Conservation (phyloP, 805 yeast species). For the Saturnispora halmiae region DNA sequence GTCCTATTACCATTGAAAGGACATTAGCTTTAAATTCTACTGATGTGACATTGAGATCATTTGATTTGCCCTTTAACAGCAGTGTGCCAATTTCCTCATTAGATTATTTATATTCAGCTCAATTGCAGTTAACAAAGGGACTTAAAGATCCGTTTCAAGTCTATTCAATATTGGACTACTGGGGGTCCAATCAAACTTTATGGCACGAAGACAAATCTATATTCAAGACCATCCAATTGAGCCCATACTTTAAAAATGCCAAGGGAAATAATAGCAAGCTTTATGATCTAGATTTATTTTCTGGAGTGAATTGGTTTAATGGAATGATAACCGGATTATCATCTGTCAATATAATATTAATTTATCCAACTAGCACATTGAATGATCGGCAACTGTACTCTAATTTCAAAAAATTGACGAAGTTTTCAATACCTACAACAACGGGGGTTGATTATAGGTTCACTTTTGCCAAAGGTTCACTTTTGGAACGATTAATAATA, state of each 20-base stretch:
- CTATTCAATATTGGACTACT: slow-evolving; percentile 35
- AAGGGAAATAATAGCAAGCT: slow-evolving; percentile 20
- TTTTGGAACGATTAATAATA: slow-evolving; percentile 3
- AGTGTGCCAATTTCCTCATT: not conserved
- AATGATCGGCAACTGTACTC: not conserved
- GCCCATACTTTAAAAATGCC: slow-evolving; percentile 18
- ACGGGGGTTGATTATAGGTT: slow-evolving; percentile 1
- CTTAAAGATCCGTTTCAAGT: slow-evolving; percentile 3
- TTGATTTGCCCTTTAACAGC: not conserved
- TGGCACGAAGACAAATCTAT: slow-evolving; percentile 29
- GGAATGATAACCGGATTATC: slow-evolving; percentile 30
- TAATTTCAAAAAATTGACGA: not conserved
- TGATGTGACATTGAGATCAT: slow-evolving; percentile 4
- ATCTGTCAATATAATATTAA: not conserved
- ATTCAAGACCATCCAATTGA: slow-evolving; percentile 33
- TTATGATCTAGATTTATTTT: slow-evolving; percentile 25
- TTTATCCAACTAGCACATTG: not conserved
- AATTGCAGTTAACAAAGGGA: not conserved
- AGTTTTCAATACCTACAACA: not conserved
- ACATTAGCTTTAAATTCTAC: too few relatives aligned
- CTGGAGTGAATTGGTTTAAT: slow-evolving; percentile 34
- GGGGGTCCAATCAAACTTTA: slow-evolving; percentile 30
- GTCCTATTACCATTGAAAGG: not conserved
- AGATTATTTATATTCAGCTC: not conserved
- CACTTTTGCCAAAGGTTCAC: not conserved